Evolutionary conservation across 176 grass and related monocot species (phyloP), one percentile per base, ranked within the genome.

Genomic region (Cocos nucifera): DNA sequence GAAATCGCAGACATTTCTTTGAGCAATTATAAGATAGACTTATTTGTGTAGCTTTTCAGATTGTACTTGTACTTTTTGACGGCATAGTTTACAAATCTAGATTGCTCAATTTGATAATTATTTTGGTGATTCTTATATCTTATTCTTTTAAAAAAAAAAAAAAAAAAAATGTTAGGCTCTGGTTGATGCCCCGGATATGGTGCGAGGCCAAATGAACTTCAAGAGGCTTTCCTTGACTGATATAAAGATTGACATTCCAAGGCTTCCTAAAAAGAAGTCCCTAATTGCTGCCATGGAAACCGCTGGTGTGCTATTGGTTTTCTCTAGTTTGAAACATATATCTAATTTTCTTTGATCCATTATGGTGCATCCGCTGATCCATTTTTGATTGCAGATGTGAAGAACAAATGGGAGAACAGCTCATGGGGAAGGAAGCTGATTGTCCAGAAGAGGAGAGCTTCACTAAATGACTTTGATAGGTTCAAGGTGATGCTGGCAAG

Each of bases 381-480:
- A 44, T 69, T 6, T 16, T 26, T 19, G 49, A 59, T 49, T 58
- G 21, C 69, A 89, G 90, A 95, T 78, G 90, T 95, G 15, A 95
- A 95, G 52, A 80, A 62, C 50, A 95, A 89, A 63, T 95, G 90
- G 90, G 90, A 95, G 77, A 96, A 87, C 30, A 96, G 91, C 65
- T 90, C 83, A 1, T 96, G 91, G 91, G 91, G 91, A 54, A 96
- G 77, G 78, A 96, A 96, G 75, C 51, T 96, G 25, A 90, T 96
- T 71, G 91, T 96, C 23, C 91, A 96, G 91, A 79, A 87, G 68
- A 90, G 78, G 81, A 90, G 91, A 87, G 86, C 91, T 24, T 56
- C 91, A 0, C 86, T 96, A 22, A 90, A 90, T 82, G 91, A 96
- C 64, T 90, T 95, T 5, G 80, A 96, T 53, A 86, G 86, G 80